phyloP scores from a whole-genome alignment of 495 filamentous ascomycete genomes.

The Trichoderma virens region DNA sequence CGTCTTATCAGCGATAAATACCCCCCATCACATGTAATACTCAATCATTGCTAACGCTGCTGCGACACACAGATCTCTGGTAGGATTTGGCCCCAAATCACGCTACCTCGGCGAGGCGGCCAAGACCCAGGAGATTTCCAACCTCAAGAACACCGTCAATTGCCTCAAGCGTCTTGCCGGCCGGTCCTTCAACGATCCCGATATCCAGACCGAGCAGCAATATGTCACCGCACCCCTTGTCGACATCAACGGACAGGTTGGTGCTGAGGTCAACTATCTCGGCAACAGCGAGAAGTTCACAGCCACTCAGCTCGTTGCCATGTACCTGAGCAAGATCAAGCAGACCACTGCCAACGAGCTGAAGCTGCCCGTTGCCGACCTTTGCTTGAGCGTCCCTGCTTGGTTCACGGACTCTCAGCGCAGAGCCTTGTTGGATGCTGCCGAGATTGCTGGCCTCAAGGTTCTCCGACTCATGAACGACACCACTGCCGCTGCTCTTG shows the following conservation, averaged over 20 bases:
- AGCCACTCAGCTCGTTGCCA: conserved; percentile 82
- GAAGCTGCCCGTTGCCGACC: conserved; percentile 86
- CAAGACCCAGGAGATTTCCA: conserved; percentile 98
- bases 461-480: conserved; percentile 93
- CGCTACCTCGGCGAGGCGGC: conserved; percentile 90
- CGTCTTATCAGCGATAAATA: conserved; percentile 5
- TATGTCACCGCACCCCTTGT: conserved; percentile 82
- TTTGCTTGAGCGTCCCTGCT: conserved; percentile 87
- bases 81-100: conserved; percentile 88
- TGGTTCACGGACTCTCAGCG: conserved; percentile 98
- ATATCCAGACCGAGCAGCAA: conserved; percentile 84
- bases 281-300: conserved; percentile 92
- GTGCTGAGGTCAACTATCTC: conserved; percentile 88
- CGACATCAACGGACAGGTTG: conserved; percentile 88
- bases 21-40: conserved; percentile 12
- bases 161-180: conserved; percentile 89
- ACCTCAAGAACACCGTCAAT: conserved; percentile 96
- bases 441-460: conserved; percentile 92
- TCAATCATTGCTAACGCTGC: conserved; percentile 20
- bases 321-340: conserved; percentile 93
- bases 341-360: conserved; percentile 79
- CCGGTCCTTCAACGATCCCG: conserved; percentile 77
- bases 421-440: conserved; percentile 79
- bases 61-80: conserved; percentile 60
- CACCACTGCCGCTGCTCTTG: conserved; percentile 91